These are phyloP conservation scores for Scolecobasidium constrictum DNA, from an alignment of 2,329 filamentous ascomycete genomes.

Conservation along the genomic window DNA sequence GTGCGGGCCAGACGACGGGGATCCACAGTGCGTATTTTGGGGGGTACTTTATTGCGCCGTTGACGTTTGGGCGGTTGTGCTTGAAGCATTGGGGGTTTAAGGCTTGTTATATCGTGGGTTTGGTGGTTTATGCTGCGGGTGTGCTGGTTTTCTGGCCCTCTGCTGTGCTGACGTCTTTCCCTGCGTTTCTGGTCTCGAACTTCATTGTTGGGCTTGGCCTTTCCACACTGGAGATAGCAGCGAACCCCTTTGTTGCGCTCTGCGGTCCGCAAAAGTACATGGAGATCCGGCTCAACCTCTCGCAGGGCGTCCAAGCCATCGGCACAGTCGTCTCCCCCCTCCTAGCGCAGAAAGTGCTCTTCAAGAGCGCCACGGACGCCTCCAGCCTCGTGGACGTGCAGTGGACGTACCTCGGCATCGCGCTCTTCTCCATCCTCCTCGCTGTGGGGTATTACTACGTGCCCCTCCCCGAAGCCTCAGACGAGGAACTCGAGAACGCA, in stretches of 20 bases:
- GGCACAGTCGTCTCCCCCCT: slow-evolving; percentile 49
- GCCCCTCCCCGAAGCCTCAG: slow-evolving; percentile 50
- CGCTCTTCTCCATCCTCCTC: slow-evolving; percentile 47
- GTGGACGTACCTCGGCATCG: slow-evolving; percentile 54
- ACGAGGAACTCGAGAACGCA: slow-evolving; percentile 46
- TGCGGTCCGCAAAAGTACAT: slow-evolving; percentile 51
- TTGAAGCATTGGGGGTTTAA: slow-evolving; percentile 53
- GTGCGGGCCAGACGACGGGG: slow-evolving; percentile 50
- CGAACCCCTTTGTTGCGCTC: slow-evolving; percentile 51
- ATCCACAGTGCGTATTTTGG: slow-evolving; percentile 62
- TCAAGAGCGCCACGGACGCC: slow-evolving; percentile 32
- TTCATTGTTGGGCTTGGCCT: slow-evolving; percentile 52
- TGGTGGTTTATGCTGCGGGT: slow-evolving; percentile 52
- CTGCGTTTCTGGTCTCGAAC: slow-evolving; percentile 50
- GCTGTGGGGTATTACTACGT: slow-evolving; percentile 51
- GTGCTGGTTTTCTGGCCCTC: slow-evolving; percentile 54
- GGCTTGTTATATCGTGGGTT: slow-evolving; percentile 47
- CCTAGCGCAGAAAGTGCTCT: slow-evolving; percentile 48
- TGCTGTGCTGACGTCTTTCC: slow-evolving; percentile 49
- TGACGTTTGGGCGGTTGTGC: slow-evolving; percentile 52
- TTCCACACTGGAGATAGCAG: slow-evolving; percentile 48
- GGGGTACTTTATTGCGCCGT: slow-evolving; percentile 58
- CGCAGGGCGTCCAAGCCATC: slow-evolving; percentile 50
- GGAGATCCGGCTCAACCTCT: slow-evolving; percentile 49
- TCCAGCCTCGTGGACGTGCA: slow-evolving; percentile 48